Base-by-base conservation (phyloP, 2,329 filamentous ascomycete species). In the Curvularia sp. region DNA sequence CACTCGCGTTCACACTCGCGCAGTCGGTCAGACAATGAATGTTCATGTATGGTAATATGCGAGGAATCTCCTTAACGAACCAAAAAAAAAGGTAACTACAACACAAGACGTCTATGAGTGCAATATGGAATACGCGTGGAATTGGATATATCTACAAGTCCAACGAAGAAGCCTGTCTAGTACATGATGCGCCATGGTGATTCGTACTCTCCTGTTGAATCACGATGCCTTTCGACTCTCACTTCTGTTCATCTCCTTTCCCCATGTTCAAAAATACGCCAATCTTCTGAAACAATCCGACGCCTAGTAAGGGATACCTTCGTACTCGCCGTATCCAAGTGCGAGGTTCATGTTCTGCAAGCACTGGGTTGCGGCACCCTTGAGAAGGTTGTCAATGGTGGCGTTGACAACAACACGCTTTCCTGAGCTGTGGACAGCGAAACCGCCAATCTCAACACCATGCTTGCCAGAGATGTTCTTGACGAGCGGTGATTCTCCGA, bases 311-410 rank as follows among this genome's bases (percentile, higher is more conserved):
- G 92, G 92, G 66, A 96, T 96, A 39, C 92, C 92, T 74, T 96
- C 90, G 73, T 92, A 96, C 80, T 96, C 92, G 45, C 86, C 88
- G 74, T 94, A 96, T 45, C 92, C 92, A 10, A 96, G 84, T n/a
- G 91, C 89, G 57, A 96, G 82, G 79, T 96, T 96, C 91, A 96
- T 95, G 79, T 96, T 96, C 83, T 96, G 93, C 77, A 97, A 80
- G 80, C 93, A 97, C 78, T 97, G 93, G 10, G 93, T 97, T 6
- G 91, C 91, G 53, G 93, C 93, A 59, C 93, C 93, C 86, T 97
- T 97, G 69, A 95, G 84, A 67, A 97, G 80, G 79, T 97, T 97
- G 79, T 97, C 93, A 71, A 97, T 97, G 2, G 91, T 96, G 18
- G 90, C 91, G 74, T 93, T 96, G 63, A 98, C 86, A n/a, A 98